Conservation (phyloP, 1,284 basidiomycete genomes). For the Puccinia hordei region DNA sequence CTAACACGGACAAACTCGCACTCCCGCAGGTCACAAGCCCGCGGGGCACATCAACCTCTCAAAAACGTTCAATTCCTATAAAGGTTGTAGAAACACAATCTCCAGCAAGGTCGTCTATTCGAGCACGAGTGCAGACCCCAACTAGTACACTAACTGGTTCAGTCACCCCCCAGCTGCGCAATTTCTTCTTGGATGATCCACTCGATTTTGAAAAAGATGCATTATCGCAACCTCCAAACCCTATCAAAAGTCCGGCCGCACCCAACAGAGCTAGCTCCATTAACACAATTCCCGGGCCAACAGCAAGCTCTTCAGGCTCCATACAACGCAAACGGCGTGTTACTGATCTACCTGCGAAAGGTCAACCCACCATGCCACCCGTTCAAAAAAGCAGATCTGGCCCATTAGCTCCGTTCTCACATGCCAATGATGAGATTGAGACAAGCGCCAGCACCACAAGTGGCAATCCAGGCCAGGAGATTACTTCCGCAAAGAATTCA, state of each 20-base stretch:
- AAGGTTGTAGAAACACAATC: not conserved
- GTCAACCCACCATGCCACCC: not conserved
- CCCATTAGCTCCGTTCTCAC: not conserved
- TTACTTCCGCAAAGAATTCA: not conserved
- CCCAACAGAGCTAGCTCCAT: not conserved
- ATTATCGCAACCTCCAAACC: not conserved
- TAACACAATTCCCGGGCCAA: not conserved
- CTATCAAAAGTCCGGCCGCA: not conserved
- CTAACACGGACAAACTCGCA: no score
- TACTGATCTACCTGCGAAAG: not conserved
- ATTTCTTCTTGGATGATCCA: not conserved
- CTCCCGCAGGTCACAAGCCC: not conserved
- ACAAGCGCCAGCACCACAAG: not conserved
- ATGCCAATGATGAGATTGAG: not conserved
- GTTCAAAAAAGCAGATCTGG: not conserved
- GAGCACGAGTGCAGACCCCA: not conserved
- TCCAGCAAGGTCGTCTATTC: not conserved
- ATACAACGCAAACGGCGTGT: not conserved
- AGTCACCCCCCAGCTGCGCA: not conserved
- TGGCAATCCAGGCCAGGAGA: not conserved
- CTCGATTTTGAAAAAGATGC: not conserved
- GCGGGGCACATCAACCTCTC: not conserved
- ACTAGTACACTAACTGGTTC: not conserved
- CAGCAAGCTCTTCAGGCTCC: not conserved
- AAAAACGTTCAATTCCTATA: not conserved